Percentiles rank a stretch among this genome's conserved stretches.
These are phyloP conservation scores for Citrus glauca DNA, from an alignment of 345 rosid species.

Conservation along the genomic window DNA sequence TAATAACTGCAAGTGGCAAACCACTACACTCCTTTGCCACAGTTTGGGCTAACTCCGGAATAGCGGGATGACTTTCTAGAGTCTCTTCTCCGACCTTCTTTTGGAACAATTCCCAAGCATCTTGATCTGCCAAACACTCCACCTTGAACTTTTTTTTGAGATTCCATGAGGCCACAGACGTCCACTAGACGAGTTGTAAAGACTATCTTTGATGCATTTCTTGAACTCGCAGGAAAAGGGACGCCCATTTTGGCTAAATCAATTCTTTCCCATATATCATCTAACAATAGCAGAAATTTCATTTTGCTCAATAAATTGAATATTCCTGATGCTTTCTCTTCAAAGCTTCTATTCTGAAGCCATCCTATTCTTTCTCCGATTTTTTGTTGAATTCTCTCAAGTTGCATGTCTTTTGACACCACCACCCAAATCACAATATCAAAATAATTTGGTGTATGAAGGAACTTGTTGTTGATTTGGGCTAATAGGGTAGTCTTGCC, in stretches of 20 bases:
- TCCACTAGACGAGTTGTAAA: conserved; percentile 22
- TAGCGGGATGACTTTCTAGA: neutral
- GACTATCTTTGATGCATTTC: conserved; percentile 12
- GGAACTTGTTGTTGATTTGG: no score
- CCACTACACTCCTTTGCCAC: neutral
- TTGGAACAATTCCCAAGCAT: conserved; percentile 14
- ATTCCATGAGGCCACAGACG: conserved; percentile 25
- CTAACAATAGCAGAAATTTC: conserved; percentile 21
- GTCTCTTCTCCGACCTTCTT: conserved; percentile 17
- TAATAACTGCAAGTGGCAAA: neutral
- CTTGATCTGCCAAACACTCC: neutral
- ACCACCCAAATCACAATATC: no score
- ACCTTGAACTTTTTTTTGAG: conserved; percentile 14
- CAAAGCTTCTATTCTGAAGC: neutral
- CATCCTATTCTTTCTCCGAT: no score
- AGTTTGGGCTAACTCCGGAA: neutral
- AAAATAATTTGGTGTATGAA: no score
- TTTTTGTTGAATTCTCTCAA: no score
- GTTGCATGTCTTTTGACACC: no score
- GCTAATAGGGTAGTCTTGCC: neutral
- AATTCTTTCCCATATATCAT: neutral
- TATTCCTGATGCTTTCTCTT: neutral
- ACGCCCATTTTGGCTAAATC: conserved; percentile 8
- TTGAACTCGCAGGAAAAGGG: conserved; percentile 6
- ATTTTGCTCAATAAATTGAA: neutral